Evolutionary conservation across 1,284 basidiomycete genomes (phyloP), one percentile per base, ranked within the genome.

Genomic region (Coniferiporia sulphurascens): DNA sequence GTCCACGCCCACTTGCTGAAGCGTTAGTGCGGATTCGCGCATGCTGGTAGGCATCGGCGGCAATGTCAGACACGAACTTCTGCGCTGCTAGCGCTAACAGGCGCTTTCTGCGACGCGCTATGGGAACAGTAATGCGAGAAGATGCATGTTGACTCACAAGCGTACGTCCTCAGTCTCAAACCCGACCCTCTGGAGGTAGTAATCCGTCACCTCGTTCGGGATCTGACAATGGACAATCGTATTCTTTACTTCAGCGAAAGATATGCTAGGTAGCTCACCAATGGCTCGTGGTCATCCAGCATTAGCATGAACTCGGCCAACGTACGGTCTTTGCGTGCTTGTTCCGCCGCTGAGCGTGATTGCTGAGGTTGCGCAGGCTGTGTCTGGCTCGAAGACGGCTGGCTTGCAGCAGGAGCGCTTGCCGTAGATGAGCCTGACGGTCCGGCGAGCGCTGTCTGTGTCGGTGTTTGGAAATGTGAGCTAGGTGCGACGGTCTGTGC

Each of bases 21-120:
- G 89, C 88, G 62, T 89, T 90, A 1, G 88, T 93, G 56, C 97
- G 85, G 67, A 99, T 93, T 27, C 96, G 89, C 3, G 97, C 96
- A 72, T 98, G 97, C 70, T 98, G 95, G 73, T 94, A 99, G 13
- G 97, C 95, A 72, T 99, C 97, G 8, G 92, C 86, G 1, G 96
- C 92, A 63, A 99, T 96, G 72, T 99, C 97, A 10, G 94, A 91
- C 46, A 99, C 89, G 71, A 99, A 99, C 71, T 99, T 99, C 71
- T 99, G 97, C 0, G 96, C 94, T 1, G 97, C 95, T 34, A 99
- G 82, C 0, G 95, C 95, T 22, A 99, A 78, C 7, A 99, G 83
- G 4, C 96, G 88, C 76, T 97, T 98, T 63, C 93, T 96, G 70
- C 12, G 58, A 58, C 56, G 52, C 35, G 53, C 62, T 46, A 38